These are phyloP conservation scores for Gossypium gossypioides DNA, from an alignment of 441 rosid species.

Conservation along the genomic window DNA sequence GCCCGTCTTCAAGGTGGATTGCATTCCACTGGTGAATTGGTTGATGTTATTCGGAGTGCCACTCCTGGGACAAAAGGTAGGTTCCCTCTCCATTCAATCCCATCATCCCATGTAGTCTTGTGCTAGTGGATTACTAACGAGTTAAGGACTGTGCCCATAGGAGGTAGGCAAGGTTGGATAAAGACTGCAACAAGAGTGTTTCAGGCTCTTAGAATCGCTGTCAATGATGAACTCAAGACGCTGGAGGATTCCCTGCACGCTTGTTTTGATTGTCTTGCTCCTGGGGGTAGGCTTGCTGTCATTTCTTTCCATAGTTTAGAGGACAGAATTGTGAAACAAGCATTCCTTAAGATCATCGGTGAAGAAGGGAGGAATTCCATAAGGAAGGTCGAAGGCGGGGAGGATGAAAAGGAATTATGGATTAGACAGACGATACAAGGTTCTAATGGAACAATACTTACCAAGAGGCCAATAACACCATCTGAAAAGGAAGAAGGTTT, in stretches of 20 bases:
- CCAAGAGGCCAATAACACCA: conserved; percentile 85
- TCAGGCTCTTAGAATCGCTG: conserved; percentile 86
- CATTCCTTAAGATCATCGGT: conserved; percentile 59
- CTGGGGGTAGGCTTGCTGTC: conserved; percentile 86
- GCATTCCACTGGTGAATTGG: conserved; percentile 74
- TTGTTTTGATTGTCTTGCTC: conserved; percentile 68
- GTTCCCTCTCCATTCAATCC: not conserved
- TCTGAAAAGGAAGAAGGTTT: conserved; percentile 68
- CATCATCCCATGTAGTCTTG: not conserved
- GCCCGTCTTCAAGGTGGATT: conserved; percentile 65
- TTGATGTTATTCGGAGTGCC: conserved; percentile 47
- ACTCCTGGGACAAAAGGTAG: conserved; percentile 45
- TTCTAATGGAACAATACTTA: conserved; percentile 56
- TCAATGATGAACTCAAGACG: conserved; percentile 78
- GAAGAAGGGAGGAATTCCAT: conserved; percentile 14
- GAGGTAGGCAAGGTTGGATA: conserved; percentile 92
- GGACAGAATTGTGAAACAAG: conserved; percentile 82
- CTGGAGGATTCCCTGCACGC: conserved; percentile 57
- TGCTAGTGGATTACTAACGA: not conserved
- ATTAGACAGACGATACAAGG: conserved; percentile 52
- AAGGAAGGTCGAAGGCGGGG: conserved; percentile 14
- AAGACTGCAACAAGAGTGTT: conserved; percentile 93
- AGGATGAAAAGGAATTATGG: conserved; percentile 42
- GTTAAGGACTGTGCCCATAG: conserved; percentile 19
- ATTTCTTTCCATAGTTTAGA: conserved; percentile 94